These are phyloP conservation scores for Solanum chaucha DNA, from an alignment of 257 asterid genomes.

Conservation along the genomic window DNA sequence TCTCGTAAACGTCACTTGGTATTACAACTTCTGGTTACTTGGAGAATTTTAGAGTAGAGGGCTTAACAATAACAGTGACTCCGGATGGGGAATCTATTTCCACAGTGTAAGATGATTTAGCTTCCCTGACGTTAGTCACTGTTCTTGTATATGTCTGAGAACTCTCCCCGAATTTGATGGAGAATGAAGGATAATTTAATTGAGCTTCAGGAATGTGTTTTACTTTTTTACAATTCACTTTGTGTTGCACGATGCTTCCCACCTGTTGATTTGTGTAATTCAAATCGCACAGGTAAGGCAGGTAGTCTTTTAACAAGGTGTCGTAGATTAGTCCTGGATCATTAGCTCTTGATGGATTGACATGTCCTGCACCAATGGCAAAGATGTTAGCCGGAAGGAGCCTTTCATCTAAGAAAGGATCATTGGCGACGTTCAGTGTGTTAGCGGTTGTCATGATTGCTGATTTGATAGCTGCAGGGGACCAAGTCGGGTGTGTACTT, in stretches of 20 bases:
- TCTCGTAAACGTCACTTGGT: constrained; percentile 11
- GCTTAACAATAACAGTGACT: constrained; percentile 12
- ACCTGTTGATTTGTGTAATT: constrained; percentile 24
- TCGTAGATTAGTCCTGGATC: constrained; percentile 45
- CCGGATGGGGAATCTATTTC: constrained; percentile 17
- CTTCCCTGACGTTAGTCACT: constrained; percentile 25
- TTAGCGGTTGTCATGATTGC: constrained; percentile 52
- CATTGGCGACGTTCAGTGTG: constrained; percentile 2
- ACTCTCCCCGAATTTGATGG: neutral
- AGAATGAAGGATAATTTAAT: constrained; percentile 11
- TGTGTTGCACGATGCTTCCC: neutral
- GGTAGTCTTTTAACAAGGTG: constrained; percentile 24
- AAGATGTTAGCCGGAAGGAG: constrained; percentile 16
- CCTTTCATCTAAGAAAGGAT: constrained; percentile 22
- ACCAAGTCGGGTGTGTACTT: neutral
- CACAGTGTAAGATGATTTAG: constrained; percentile 14
- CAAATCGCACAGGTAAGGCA: constrained; percentile 34
- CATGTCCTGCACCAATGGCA: constrained; percentile 38
- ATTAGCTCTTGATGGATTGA: constrained; percentile 28
- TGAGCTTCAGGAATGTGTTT: constrained; percentile 18
- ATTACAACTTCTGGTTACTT: constrained; percentile 15
- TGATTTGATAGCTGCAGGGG: constrained; percentile 36
- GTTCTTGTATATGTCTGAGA: constrained; percentile 23
- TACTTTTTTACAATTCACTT: constrained; percentile 8
- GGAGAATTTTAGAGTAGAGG: constrained; percentile 9